Evolutionary conservation across 176 grass and related monocot genomes (phyloP), one percentile per base, ranked within the genome.

Genomic region (Juncus inflexus): DNA sequence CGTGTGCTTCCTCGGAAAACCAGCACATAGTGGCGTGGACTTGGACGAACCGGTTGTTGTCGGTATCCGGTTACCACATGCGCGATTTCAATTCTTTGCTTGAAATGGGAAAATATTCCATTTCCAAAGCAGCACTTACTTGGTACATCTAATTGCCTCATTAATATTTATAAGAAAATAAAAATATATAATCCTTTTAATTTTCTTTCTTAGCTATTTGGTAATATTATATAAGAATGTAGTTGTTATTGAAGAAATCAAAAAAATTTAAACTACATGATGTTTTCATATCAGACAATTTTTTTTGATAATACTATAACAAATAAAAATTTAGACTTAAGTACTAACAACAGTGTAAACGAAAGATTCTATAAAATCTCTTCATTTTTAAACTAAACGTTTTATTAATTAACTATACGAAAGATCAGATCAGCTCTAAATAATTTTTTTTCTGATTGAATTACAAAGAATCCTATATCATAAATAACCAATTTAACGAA

Each of bases 91-190:
- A 41, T 64, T 39, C 39, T 42, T 64, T 64, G 61, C 61, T 43
- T 45, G 61, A 64, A 64, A 64, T 64, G 6, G 19, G 39, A 14
- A 64, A 64, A 42, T 45, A 42, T 42, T 61, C 58, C 10, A 61
- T 61, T 61, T 61, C 16, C 38, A 64, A 64, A 16, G 39, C 3
- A 61, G 2, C 59, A 38, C 10, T 61, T 3, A 38, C 10, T 61
- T 3, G 10, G 57, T 38, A 12, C 9, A 37, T 11, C 59, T 37
- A 3, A 39, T 61, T 37, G 5, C 59, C 35, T 61, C 7, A 61
- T 5, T 61, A 37, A 12, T 12, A 15, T 9, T 61, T 61, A 15
- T 61, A 37, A 61, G 12, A 39, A 3, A 6, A 12, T 28, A 28
- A 28, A 28, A 28, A 28, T 28, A 28, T 28, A 28, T 28, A 28